Conservation (phyloP, 768 basidiomycete species). For the Mycena belliarum region DNA sequence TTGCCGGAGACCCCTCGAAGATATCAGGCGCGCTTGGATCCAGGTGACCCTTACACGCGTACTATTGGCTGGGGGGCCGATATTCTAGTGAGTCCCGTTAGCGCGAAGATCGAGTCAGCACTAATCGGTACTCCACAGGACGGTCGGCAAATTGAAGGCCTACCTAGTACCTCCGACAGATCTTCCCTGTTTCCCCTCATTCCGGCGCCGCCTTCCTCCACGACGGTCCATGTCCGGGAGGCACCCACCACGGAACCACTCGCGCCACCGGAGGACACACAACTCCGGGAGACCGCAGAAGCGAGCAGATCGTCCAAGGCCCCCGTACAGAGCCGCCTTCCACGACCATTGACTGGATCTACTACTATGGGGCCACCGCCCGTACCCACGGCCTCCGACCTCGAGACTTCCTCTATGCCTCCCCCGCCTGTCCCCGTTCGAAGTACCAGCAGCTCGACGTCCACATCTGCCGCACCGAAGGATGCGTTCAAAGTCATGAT, state of each 20-base stretch:
- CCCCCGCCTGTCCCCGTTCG: slow-evolving; percentile 13
- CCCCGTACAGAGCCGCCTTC: slow-evolving; percentile 32
- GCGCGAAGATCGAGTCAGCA: neutral
- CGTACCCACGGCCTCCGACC: neutral
- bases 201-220: neutral
- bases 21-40: slow-evolving; percentile 6
- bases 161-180: slow-evolving; percentile 6
- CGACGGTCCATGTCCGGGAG: neutral
- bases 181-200: slow-evolving; percentile 17
- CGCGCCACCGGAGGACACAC: neutral
- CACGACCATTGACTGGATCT: slow-evolving; percentile 28
- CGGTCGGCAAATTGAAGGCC: slow-evolving; percentile 12
- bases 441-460: slow-evolving; percentile 16
- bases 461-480: slow-evolving; percentile 14
- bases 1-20: slow-evolving; percentile 48
- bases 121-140: slow-evolving; percentile 10
- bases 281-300: slow-evolving; percentile 13
- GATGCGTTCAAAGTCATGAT: slow-evolving; percentile 39
- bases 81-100: slow-evolving; percentile 6
- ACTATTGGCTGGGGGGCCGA: slow-evolving; percentile 27
- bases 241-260: neutral
- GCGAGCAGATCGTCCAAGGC: slow-evolving; percentile 17
- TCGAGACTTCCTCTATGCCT: neutral
- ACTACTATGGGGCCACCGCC: slow-evolving; percentile 23
- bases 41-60: slow-evolving; percentile 25